Conservation (phyloP, 2,329 filamentous ascomycete genomes). For the Sarocladium strictum region DNA sequence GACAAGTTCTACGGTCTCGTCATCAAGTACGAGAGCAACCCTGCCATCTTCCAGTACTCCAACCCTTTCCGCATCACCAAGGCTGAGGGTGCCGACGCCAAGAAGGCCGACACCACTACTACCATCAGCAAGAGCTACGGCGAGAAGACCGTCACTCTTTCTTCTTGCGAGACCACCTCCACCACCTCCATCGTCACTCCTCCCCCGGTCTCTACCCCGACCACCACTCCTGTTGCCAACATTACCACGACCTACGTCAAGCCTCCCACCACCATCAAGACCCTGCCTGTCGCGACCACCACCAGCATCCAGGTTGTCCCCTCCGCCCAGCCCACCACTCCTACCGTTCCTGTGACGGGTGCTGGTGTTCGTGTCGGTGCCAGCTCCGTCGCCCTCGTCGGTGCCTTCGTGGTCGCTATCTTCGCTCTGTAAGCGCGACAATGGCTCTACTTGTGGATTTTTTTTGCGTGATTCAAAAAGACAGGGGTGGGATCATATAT, state of each 20-base stretch:
- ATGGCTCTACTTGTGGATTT: neutral
- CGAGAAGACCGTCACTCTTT: constrained; percentile 25
- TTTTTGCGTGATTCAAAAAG: neutral
- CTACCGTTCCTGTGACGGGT: constrained; percentile 13
- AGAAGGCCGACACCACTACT: constrained; percentile 22
- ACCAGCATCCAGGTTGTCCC: constrained; percentile 12
- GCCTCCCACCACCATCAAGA: constrained; percentile 16
- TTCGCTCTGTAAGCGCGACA: constrained; percentile 34
- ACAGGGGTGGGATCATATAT: neutral
- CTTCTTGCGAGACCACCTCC: constrained; percentile 11
- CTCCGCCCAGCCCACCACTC: constrained; percentile 14
- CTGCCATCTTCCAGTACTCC: constrained; percentile 53
- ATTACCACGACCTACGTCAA: constrained; percentile 15
- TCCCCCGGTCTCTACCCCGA: constrained; percentile 14
- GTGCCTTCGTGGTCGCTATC: constrained; percentile 33
- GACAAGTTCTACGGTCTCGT: constrained; percentile 51
- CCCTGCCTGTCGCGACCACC: constrained; percentile 15
- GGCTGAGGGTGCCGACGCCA: constrained; percentile 16
- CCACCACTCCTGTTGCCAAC: constrained; percentile 14
- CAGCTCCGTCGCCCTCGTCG: constrained; percentile 32
- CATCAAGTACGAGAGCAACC: constrained; percentile 43
- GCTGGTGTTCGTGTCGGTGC: constrained; percentile 27
- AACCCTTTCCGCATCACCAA: constrained; percentile 50
- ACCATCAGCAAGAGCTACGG: constrained; percentile 23
- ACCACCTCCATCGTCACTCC: constrained; percentile 19